Evolutionary conservation across 2,329 filamentous ascomycete species (phyloP).

Genomic region (Penicillium aurantiogriseum): DNA sequence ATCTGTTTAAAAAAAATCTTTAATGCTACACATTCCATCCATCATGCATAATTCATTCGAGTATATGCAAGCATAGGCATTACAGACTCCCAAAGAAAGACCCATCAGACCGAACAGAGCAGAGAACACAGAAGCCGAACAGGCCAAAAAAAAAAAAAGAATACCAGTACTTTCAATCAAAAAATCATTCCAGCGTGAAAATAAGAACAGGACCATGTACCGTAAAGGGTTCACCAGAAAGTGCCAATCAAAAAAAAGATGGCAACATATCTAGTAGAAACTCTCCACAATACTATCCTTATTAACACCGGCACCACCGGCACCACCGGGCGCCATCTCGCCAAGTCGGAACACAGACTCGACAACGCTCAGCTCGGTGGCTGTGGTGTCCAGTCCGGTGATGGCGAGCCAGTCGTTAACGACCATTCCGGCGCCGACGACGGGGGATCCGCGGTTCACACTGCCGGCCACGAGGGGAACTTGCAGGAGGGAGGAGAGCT

Average conservation of each 20-base stretch:
- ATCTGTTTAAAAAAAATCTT: background rate
- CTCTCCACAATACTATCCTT: slow-evolving; percentile 99
- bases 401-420: slow-evolving; percentile 98
- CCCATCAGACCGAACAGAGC: slow-evolving; percentile 7
- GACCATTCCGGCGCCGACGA: slow-evolving; percentile 96
- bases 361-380: slow-evolving; percentile 94
- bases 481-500: slow-evolving; percentile 87
- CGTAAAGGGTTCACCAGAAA: background rate
- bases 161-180: slow-evolving; percentile 6
- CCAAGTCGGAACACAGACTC: slow-evolving; percentile 95
- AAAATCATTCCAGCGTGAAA: slow-evolving; percentile 11
- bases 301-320: slow-evolving; percentile 56
- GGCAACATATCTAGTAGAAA: slow-evolving; percentile 69
- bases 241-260: slow-evolving; percentile 3
- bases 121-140: slow-evolving; percentile 6
- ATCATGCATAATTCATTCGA: slow-evolving; percentile 8
- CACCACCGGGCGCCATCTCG: slow-evolving; percentile 69
- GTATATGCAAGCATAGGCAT: slow-evolving; percentile 6
- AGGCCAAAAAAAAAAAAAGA: slow-evolving; percentile 4
- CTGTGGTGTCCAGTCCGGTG: slow-evolving; percentile 88
- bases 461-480: slow-evolving; percentile 92
- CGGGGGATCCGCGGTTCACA: slow-evolving; percentile 87
- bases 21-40: slow-evolving; percentile 6
- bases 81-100: slow-evolving; percentile 16
- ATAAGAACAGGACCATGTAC: slow-evolving; percentile 7